These are phyloP conservation scores for Sporothrix pallida DNA, from an alignment of 2,329 filamentous ascomycete species.

Conservation along the genomic window DNA sequence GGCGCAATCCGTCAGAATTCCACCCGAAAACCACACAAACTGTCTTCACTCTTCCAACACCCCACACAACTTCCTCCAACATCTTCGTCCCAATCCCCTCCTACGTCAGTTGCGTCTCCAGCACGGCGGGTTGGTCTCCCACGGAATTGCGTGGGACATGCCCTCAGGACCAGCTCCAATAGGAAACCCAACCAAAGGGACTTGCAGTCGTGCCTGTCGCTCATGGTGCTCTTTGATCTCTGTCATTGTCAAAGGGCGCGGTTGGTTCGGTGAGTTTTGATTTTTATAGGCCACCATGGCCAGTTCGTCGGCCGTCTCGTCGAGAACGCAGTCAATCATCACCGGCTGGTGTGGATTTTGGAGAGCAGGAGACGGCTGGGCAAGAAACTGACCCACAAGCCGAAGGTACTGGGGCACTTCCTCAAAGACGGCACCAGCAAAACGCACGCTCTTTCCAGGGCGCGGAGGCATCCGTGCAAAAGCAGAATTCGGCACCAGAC, in stretches of 20 bases:
- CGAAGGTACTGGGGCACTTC: constrained; percentile 34
- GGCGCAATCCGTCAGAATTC: background rate
- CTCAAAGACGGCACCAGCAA: constrained; percentile 34
- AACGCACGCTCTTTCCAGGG: constrained; percentile 9
- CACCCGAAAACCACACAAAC: background rate
- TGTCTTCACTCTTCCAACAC: background rate
- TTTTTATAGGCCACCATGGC: background rate
- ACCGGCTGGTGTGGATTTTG: background rate
- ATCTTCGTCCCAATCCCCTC: background rate
- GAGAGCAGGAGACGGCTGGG: background rate
- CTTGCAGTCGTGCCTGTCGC: background rate
- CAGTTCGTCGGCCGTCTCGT: background rate
- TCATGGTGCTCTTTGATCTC: background rate
- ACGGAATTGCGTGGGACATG: constrained; percentile 32
- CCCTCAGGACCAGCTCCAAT: constrained; percentile 52
- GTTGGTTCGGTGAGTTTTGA: background rate
- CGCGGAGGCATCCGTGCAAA: background rate
- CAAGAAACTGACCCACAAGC: constrained; percentile 31
- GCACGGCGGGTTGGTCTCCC: constrained; percentile 28
- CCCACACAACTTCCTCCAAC: background rate
- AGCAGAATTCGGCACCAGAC: too few species aligned
- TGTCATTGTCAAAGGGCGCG: background rate
- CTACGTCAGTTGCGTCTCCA: constrained; percentile 8
- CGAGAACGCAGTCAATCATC: constrained; percentile 24
- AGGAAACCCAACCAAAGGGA: constrained; percentile 47